These are phyloP conservation scores for Cryphonectria parasitica DNA, from an alignment of 2,329 filamentous ascomycete species.

Conservation along the genomic window DNA sequence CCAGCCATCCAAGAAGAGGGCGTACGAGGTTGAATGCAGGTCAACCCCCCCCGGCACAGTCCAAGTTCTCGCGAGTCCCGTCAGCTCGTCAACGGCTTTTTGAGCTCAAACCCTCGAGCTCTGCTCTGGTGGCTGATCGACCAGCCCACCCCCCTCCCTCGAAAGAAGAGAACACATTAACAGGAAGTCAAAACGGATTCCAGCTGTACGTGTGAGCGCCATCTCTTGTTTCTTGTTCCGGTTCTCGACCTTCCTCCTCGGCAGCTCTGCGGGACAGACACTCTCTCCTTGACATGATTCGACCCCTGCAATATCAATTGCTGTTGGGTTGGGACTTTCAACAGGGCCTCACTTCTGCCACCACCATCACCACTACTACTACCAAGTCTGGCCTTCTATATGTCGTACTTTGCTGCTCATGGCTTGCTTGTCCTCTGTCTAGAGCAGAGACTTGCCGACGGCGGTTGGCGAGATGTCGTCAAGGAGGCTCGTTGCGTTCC, in stretches of 20 bases:
- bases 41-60: constrained; percentile 11
- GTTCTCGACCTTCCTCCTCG: neutral
- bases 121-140: neutral
- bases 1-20: constrained; percentile 4
- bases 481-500: neutral
- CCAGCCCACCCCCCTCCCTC: neutral
- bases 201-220: constrained; percentile 2
- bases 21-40: constrained; percentile 23
- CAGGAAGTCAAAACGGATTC: neutral
- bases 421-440: neutral
- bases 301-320: constrained; percentile 1
- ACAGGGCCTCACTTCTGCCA: neutral
- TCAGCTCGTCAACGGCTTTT: neutral
- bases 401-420: neutral
- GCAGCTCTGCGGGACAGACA: neutral
- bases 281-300: neutral
- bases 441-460: neutral
- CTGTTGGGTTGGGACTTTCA: neutral
- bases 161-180: neutral
- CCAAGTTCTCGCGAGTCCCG: neutral
- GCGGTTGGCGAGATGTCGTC: neutral
- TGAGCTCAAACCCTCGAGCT: constrained; percentile 5
- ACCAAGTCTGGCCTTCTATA: neutral
- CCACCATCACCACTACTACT: no score
- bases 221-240: neutral